Evolutionary conservation across 768 basidiomycete genomes (phyloP), one percentile per base, ranked within the genome.

Genomic region (Kwoniella dejecticola): DNA sequence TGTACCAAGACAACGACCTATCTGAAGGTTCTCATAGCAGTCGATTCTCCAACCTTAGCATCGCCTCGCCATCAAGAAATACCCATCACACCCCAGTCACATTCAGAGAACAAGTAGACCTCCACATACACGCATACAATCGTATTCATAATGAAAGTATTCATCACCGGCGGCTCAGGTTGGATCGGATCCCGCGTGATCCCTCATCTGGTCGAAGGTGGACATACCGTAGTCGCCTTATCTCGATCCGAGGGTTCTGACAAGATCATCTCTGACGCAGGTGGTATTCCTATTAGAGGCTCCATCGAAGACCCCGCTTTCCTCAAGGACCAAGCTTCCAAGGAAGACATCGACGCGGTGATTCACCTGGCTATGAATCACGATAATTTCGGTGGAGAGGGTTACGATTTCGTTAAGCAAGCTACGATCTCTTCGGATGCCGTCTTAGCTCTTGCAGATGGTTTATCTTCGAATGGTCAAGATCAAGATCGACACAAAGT

Each of bases 131-230:
- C 36, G 36, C 17, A 8, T 38, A 8, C 8, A 38, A 38, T 38
- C 36, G 17, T 17, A 38, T 38, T 47, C 12, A 45, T 11, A 23
- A 71, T 75, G 69, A 63, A 54, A 54, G 66, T 71, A 38, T 71
- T 75, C 50, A 52, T 74, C 21, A 76, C 75, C 23, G 69, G 70
- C 30, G 75, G 60, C 11, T 40, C 66, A 1, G 75, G 72, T 19
- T 74, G 44, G 30, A 57, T 68, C 31, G 66, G 66, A 15, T 29
- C 33, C 2, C 29, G 31, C 12, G 26, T 69, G 54, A 38, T 64
- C 24, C 29, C 59, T 12, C 17, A 53, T 23, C 52, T 67, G 33
- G 29, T 68, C 24, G 24, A 49, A 2, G 23, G 57, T 26, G 70
- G 72, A 13, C 70, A 71, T 50, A 33, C 57, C 26, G 57, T 74